These are phyloP conservation scores for Escallonia herrerae DNA, from an alignment of 129 eudicot genomes.

Conservation along the genomic window DNA sequence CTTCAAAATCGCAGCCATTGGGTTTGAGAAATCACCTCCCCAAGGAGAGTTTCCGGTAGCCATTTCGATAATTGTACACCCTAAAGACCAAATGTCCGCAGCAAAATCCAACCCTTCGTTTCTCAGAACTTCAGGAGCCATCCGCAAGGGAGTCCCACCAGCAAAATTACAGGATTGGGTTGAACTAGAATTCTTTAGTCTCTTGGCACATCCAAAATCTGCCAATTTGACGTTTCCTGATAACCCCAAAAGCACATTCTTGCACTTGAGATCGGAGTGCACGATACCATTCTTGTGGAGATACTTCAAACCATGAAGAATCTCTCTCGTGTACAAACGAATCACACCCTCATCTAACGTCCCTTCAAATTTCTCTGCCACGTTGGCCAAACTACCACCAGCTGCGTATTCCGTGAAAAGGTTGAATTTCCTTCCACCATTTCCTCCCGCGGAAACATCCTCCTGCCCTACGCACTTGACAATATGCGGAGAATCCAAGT, in stretches of 20 bases:
- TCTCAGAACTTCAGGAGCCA: conserved; percentile 72
- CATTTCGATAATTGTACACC: conserved; percentile 78
- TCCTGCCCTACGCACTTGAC: conserved; percentile 47
- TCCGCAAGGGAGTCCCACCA: conserved; percentile 78
- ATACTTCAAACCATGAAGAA: conserved; percentile 50
- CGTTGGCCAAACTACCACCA: conserved; percentile 54
- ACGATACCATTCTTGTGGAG: conserved; percentile 47
- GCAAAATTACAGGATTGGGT: conserved; percentile 5
- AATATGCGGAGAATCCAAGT: conserved; percentile 48
- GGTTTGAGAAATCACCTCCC: conserved; percentile 33
- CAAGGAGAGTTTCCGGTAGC: conserved; percentile 62
- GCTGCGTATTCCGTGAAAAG: conserved; percentile 67
- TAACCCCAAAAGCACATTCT: conserved; percentile 49
- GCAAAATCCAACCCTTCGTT: conserved; percentile 42
- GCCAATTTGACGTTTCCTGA: conserved; percentile 51
- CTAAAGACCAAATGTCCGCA: conserved; percentile 81
- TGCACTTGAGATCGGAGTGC: conserved; percentile 64
- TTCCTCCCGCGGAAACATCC: conserved; percentile 17
- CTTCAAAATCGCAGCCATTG: conserved; percentile 42
- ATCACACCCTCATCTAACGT: conserved; percentile 38
- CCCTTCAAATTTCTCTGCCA: conserved; percentile 56
- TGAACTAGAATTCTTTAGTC: background rate
- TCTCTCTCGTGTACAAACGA: conserved; percentile 49
- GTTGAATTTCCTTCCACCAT: conserved; percentile 29
- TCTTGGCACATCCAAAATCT: conserved; percentile 66